A percentile compares a stretch with the other conserved stretches of the same genome.
phyloP scores from a whole-genome alignment of 179 eudicot species.

The Amaranthus tricolor region DNA sequence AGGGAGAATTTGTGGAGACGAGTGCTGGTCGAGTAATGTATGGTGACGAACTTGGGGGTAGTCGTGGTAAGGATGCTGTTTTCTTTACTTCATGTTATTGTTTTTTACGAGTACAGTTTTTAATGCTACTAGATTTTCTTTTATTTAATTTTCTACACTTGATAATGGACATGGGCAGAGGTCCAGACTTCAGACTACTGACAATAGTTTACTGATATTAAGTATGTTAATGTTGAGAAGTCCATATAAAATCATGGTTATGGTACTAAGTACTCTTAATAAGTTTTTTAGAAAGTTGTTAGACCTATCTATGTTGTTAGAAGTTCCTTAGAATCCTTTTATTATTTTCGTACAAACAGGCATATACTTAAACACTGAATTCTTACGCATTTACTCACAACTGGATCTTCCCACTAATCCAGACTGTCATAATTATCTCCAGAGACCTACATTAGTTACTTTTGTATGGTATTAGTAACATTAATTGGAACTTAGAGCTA shows the following conservation, averaged over 20 bases:
- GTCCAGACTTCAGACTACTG: neutral
- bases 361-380: no score
- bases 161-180: neutral
- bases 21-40: slow-evolving; percentile 43
- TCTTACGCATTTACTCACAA: no score
- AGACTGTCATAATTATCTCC: no score
- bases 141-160: neutral
- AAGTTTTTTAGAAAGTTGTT: no score
- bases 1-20: slow-evolving; percentile 50
- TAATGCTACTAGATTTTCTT: neutral
- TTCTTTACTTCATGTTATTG: neutral
- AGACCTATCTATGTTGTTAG: no score
- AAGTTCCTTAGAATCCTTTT: no score
- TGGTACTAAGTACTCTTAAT: no score
- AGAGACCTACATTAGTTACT: no score
- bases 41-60: slow-evolving; percentile 46
- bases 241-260: neutral
- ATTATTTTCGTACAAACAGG: no score
- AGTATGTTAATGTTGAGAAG: neutral
- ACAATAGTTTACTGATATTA: neutral
- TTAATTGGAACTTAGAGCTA: neutral
- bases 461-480: neutral
- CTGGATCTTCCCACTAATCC: no score
- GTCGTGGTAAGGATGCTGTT: slow-evolving; percentile 43
- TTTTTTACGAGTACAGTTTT: neutral